Percentiles rank a stretch among this genome's conserved stretches.
phyloP scores from a whole-genome alignment of 2,329 filamentous ascomycete genomes.

The Verticillium tricorpus region DNA sequence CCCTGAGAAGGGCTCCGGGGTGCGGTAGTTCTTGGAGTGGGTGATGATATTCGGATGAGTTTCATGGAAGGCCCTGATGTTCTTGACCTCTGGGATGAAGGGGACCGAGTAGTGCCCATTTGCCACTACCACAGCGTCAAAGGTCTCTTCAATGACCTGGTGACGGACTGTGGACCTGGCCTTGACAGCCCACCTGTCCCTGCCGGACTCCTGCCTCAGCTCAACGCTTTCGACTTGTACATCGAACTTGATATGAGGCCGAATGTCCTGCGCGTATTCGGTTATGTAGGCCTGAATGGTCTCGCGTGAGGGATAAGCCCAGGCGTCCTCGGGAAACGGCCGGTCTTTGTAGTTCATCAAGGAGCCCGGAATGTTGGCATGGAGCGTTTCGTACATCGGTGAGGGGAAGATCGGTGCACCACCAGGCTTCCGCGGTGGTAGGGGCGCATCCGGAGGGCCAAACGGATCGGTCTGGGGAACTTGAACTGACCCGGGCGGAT shows the following conservation, averaged over 20 bases:
- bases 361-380: constrained; percentile 80
- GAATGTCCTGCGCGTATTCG: constrained; percentile 64
- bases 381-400: constrained; percentile 75
- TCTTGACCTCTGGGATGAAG: constrained; percentile 58
- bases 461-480: constrained; percentile 68
- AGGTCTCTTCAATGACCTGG: constrained; percentile 39
- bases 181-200: constrained; percentile 58
- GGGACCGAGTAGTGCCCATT: constrained; percentile 72
- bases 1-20: constrained; percentile 53
- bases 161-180: constrained; percentile 45
- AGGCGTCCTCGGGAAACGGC: constrained; percentile 56
- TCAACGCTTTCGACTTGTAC: constrained; percentile 63
- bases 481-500: constrained; percentile 38
- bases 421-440: constrained; percentile 34
- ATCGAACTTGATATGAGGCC: constrained; percentile 63
- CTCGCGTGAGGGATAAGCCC: constrained; percentile 70
- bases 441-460: constrained; percentile 58
- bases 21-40: constrained; percentile 79
- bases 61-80: constrained; percentile 54
- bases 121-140: constrained; percentile 72
- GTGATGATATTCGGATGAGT: constrained; percentile 56
- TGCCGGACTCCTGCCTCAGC: constrained; percentile 18
- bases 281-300: constrained; percentile 71
- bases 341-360: constrained; percentile 78
- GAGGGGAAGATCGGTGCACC: constrained; percentile 64